Evolutionary conservation across 805 yeast genomes (phyloP).

Genomic region (Teunomyces stri): DNA sequence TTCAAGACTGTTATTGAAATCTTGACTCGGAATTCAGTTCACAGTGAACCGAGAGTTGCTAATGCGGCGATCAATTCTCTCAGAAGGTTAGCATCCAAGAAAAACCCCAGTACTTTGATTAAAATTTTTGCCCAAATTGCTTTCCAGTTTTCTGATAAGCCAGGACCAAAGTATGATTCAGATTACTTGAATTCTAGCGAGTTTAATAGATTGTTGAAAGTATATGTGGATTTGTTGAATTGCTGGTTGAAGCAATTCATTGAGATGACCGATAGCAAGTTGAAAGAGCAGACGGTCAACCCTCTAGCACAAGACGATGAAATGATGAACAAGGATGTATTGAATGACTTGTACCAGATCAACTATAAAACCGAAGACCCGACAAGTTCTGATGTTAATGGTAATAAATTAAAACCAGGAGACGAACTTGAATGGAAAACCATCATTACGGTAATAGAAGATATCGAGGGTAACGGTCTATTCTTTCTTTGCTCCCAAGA

Average conservation of each 20-base stretch:
- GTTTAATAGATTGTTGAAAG: conserved; percentile 55
- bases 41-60: conserved; percentile 60
- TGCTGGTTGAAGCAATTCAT: conserved; percentile 78
- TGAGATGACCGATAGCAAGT: conserved; percentile 17
- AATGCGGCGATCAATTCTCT: conserved; percentile 63
- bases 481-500: conserved; percentile 91
- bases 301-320: conserved; percentile 35
- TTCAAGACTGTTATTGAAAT: conserved; percentile 70
- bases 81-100: conserved; percentile 61
- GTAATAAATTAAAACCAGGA: conserved; percentile 25
- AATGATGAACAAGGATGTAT: conserved; percentile 34
- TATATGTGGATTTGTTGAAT: conserved; percentile 75
- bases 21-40: conserved; percentile 72
- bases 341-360: conserved; percentile 44
- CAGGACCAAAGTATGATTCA: conserved; percentile 51
- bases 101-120: conserved; percentile 67
- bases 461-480: conserved; percentile 92
- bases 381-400: background rate
- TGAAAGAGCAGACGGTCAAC: conserved; percentile 25
- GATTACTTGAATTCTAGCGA: conserved; percentile 60
- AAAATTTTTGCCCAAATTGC: conserved; percentile 77
- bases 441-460: conserved; percentile 83
- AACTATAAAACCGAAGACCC: conserved; percentile 42
- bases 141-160: conserved; percentile 74
- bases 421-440: conserved; percentile 76